Base-by-base conservation (phyloP, 345 rosid genomes). In the Linum tenue region DNA sequence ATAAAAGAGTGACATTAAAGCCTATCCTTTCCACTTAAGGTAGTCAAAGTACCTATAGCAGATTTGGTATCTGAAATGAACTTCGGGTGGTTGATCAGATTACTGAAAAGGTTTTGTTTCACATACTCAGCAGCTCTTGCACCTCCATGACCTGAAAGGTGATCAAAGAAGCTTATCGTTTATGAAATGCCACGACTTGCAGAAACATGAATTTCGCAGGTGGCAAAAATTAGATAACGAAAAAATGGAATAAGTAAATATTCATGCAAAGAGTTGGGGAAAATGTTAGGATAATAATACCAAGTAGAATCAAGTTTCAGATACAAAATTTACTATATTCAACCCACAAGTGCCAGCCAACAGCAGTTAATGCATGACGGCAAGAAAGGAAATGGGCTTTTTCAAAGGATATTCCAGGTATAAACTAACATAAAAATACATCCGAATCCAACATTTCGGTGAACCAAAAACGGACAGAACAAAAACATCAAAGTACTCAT, bases 81-180 rank as follows among this genome's bases (percentile, higher is more conserved):
- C 63, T 70, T 67, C 1, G 83, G 82, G 56, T 81, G 85, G 55
- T 74, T 62, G 53, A 77, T 76, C 70, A 81, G 72, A 74, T 81
- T 81, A 67, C 65, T 76, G 69, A 81, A 81, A 17, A 81, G 81
- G 73, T 81, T 79, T 51, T 66, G 72, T 72, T 78, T 81, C 1
- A 81, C 77, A 70, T 81, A 81, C 60, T 79, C 79, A 2, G 85
- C 85, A 59, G 85, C 72, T 72, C 79, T 70, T 55, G 82, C 75
- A 55, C 85, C 85, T 65, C 85, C 85, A 61, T 81, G 85, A 66
- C 82, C 82, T 81, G 55, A 53, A 58, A 37, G 22, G 56, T 7
- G 39, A 2, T 58, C 17, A 14, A 38, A 11, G 7, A 9, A n/a
- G 56, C 72, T 8, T 37, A 65, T 67, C 53, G 14, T 48, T 43